phyloP scores from a whole-genome alignment of 2,329 filamentous ascomycete species.

The Fonsecaea pugnacius region DNA sequence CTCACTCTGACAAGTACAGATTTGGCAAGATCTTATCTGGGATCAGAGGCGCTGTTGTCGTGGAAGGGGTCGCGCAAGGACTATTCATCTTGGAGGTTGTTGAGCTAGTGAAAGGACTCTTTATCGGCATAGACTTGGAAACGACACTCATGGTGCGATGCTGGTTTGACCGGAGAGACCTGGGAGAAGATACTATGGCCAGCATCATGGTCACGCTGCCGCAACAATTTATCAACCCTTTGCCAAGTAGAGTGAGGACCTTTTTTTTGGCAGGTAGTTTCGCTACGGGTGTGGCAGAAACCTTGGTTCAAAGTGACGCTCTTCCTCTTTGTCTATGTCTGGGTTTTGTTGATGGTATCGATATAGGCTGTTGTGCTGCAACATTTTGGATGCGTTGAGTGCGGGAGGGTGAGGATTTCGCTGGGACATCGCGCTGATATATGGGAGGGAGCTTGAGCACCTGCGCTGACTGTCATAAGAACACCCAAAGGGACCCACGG shows the following conservation, averaged over 20 bases:
- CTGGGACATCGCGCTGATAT: slow-evolving; percentile 6
- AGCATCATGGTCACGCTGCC: slow-evolving; percentile 19
- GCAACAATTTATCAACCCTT: background rate
- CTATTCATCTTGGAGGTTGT: slow-evolving; percentile 10
- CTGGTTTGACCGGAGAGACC: slow-evolving; percentile 10
- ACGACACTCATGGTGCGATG: slow-evolving; percentile 8
- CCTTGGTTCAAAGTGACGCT: background rate
- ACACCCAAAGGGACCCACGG: background rate
- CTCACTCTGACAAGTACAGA: slow-evolving; percentile 34
- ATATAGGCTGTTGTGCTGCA: background rate
- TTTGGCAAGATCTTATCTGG: slow-evolving; percentile 32
- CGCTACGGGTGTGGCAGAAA: slow-evolving; percentile 18
- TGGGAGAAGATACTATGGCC: slow-evolving; percentile 11
- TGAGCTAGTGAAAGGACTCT: slow-evolving; percentile 9
- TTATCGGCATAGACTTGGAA: slow-evolving; percentile 13
- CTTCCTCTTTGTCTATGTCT: background rate
- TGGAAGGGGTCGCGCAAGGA: slow-evolving; percentile 22
- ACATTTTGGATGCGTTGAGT: slow-evolving; percentile 19
- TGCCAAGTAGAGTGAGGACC: background rate
- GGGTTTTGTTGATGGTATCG: background rate
- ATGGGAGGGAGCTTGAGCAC: background rate
- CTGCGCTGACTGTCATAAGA: slow-evolving; percentile 8
- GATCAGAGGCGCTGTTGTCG: slow-evolving; percentile 31
- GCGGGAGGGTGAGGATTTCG: background rate
- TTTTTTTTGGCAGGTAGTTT: background rate